phyloP scores from a whole-genome alignment of 371 early-diverging fungal species.

The Actinomortierella ambigua region DNA sequence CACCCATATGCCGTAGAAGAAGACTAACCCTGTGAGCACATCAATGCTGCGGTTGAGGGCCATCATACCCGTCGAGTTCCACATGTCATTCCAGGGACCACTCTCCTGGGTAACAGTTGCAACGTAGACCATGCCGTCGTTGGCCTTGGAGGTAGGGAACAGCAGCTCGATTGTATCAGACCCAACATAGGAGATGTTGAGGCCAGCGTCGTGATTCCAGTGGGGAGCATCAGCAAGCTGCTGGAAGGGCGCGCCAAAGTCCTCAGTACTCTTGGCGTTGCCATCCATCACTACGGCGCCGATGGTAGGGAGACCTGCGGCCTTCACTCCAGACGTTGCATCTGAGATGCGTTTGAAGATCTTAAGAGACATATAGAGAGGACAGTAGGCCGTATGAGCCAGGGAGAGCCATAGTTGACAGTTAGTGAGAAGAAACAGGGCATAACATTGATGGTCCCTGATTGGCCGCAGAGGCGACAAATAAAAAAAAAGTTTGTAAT shows the following conservation, averaged over 20 bases:
- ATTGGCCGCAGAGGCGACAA: no score
- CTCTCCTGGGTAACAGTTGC: conserved; percentile 24
- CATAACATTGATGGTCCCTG: no score
- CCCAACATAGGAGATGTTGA: conserved; percentile 32
- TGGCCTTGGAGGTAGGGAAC: background rate
- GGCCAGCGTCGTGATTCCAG: conserved; percentile 27
- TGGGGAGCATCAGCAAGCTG: conserved; percentile 29
- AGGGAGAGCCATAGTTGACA: background rate
- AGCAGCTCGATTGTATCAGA: conserved; percentile 16
- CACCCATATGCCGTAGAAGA: conserved; percentile 40
- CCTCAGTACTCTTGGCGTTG: conserved; percentile 23
- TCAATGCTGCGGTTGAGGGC: conserved; percentile 34
- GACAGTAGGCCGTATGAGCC: background rate
- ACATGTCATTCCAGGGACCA: conserved; percentile 42
- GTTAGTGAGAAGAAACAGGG: background rate
- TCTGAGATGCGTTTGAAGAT: conserved; percentile 22
- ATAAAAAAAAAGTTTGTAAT: no score
- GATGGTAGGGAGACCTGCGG: conserved; percentile 21
- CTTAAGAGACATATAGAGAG: conserved; percentile 4
- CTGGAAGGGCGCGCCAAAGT: conserved; percentile 39
- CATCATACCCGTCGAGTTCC: conserved; percentile 28
- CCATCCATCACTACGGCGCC: conserved; percentile 44
- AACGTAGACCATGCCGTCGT: conserved; percentile 13
- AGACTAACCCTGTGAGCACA: conserved; percentile 18
- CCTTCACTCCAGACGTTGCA: conserved; percentile 17